Evolutionary conservation across 2,329 filamentous ascomycete genomes (phyloP).

Genomic region (Corinectria fuckeliana): DNA sequence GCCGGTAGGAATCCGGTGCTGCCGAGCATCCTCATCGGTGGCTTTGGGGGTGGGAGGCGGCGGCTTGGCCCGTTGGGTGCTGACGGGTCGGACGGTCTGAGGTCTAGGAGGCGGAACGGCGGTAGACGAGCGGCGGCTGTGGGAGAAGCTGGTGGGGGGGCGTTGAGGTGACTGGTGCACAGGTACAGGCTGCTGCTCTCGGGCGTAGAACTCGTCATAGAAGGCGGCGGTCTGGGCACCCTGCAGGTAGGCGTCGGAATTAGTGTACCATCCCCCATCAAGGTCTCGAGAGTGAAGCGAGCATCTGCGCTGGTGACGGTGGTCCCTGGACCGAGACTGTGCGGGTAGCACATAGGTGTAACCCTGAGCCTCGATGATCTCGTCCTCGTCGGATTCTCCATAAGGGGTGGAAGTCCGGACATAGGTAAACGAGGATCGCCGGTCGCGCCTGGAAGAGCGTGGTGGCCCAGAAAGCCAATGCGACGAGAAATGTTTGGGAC

Average conservation of each 20-base stretch:
- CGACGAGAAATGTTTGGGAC: constrained; percentile 60
- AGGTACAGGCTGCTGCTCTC: constrained; percentile 39
- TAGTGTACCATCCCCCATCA: constrained; percentile 63
- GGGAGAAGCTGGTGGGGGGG: constrained; percentile 49
- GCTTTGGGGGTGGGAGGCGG: constrained; percentile 52
- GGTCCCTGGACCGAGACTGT: constrained; percentile 50
- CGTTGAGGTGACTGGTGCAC: constrained; percentile 51
- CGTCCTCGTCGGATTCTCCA: constrained; percentile 71
- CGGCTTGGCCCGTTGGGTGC: constrained; percentile 33
- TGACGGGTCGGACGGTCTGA: constrained; percentile 56
- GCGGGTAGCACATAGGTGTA: constrained; percentile 60
- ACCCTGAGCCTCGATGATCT: constrained; percentile 61
- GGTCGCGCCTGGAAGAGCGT: constrained; percentile 54
- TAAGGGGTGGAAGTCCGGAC: constrained; percentile 63
- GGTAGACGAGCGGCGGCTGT: constrained; percentile 56
- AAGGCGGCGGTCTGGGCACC: constrained; percentile 41
- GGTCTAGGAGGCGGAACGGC: constrained; percentile 60
- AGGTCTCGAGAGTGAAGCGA: constrained; percentile 47
- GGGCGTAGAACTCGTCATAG: constrained; percentile 47
- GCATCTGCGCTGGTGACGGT: constrained; percentile 41
- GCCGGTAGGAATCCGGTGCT: constrained; percentile 80
- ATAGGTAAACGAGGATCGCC: constrained; percentile 64
- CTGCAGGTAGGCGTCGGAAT: constrained; percentile 64
- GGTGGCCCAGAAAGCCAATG: constrained; percentile 47
- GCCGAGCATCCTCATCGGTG: constrained; percentile 65